Evolutionary conservation across 805 yeast genomes (phyloP).

Genomic region (Allodekkera sacchari): DNA sequence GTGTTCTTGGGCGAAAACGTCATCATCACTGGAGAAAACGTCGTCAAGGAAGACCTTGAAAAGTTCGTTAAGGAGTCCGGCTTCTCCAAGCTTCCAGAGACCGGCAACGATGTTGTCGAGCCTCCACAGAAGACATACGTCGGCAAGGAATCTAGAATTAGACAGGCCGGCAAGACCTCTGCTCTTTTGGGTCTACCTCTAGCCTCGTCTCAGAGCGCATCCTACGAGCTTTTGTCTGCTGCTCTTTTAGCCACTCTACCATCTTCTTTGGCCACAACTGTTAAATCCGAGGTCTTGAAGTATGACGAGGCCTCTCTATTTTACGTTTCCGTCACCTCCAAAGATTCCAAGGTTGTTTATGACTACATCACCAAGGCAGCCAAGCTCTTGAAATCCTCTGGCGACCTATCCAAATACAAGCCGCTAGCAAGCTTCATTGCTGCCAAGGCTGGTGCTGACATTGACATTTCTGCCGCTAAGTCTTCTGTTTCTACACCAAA

Average conservation of each 20-base stretch:
- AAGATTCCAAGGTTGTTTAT: slow-evolving; percentile 49
- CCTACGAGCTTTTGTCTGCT: slow-evolving; percentile 63
- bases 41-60: slow-evolving; percentile 59
- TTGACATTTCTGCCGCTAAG: slow-evolving; percentile 28
- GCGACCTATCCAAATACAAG: slow-evolving; percentile 32
- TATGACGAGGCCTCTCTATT: slow-evolving; percentile 80
- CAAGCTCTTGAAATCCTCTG: slow-evolving; percentile 32
- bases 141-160: slow-evolving; percentile 64
- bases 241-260: slow-evolving; percentile 46
- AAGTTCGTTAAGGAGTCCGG: slow-evolving; percentile 60
- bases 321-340: slow-evolving; percentile 56
- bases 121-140: slow-evolving; percentile 31
- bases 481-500: slow-evolving; percentile 34
- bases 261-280: slow-evolving; percentile 44
- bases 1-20: slow-evolving; percentile 67
- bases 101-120: slow-evolving; percentile 43
- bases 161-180: slow-evolving; percentile 55
- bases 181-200: slow-evolving; percentile 82
- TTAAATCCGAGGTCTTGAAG: slow-evolving; percentile 47
- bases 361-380: slow-evolving; percentile 54
- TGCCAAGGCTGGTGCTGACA: slow-evolving; percentile 23
- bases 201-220: slow-evolving; percentile 50
- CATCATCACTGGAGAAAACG: slow-evolving; percentile 66
- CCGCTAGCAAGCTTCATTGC: slow-evolving; percentile 40
- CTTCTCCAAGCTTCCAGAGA: slow-evolving; percentile 47